A percentile compares a stretch with the other conserved stretches of the same genome.
Conservation (phyloP, 2,329 filamentous ascomycete genomes). For the Beauveria asiatica region DNA sequence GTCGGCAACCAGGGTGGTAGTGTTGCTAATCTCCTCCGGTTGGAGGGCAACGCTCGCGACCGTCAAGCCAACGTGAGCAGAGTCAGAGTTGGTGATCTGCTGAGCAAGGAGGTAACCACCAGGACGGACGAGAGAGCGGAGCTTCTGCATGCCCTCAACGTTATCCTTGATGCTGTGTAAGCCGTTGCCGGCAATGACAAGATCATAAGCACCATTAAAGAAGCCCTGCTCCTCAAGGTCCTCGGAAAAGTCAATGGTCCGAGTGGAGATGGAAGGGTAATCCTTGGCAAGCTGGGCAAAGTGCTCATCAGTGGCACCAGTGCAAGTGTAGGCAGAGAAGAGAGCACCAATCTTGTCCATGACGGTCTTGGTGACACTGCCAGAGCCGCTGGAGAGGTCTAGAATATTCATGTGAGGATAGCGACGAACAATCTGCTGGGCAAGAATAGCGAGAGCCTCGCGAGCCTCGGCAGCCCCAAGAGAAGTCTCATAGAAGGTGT, state of each 20-base stretch:
- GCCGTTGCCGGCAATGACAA: slow-evolving; percentile 9
- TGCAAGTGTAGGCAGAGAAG: slow-evolving; percentile 12
- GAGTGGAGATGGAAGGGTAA: slow-evolving; percentile 1
- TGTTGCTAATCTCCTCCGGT: slow-evolving; percentile 7
- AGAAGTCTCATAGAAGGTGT: slow-evolving; percentile 8
- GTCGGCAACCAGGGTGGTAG: slow-evolving; percentile 3
- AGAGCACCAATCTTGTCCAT: slow-evolving; percentile 6
- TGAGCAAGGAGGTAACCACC: slow-evolving; percentile 12
- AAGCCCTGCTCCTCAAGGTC: slow-evolving; percentile 11
- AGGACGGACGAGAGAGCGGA: slow-evolving; percentile 10
- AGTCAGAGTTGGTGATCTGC: slow-evolving; percentile 7
- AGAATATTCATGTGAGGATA: slow-evolving; percentile 13
- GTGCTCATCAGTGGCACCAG: slow-evolving; percentile 9
- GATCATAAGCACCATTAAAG: slow-evolving; percentile 3
- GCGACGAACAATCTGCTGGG: slow-evolving; percentile 11
- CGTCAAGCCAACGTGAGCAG: slow-evolving; percentile 5
- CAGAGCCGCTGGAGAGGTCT: slow-evolving; percentile 10
- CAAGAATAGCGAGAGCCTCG: slow-evolving; percentile 1
- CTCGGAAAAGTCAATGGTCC: slow-evolving; percentile 8
- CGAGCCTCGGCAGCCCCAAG: slow-evolving; percentile 6
- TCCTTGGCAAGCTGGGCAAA: slow-evolving; percentile 7
- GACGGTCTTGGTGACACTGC: slow-evolving; percentile 7
- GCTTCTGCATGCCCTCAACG: slow-evolving; percentile 6
- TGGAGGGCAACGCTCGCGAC: slow-evolving; percentile 5
- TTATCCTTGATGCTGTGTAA: slow-evolving; percentile 6